Evolutionary conservation across 805 yeast genomes (phyloP).

Genomic region (Yamadazyma akitaensis): DNA sequence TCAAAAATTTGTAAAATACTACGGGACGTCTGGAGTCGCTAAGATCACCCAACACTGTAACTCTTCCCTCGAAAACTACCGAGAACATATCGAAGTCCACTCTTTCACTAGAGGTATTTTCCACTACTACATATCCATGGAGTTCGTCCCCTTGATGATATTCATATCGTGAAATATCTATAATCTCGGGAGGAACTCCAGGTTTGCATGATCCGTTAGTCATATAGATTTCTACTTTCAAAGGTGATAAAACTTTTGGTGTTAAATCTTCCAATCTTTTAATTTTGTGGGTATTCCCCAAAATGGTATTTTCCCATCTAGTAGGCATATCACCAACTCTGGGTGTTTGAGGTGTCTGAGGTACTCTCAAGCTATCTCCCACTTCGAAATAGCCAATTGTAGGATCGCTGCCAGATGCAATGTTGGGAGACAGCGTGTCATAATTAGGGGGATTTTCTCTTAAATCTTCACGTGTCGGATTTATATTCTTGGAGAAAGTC

Average conservation of each 20-base stretch:
- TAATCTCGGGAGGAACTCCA: slow-evolving; percentile 23
- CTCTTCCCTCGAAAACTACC: slow-evolving; percentile 37
- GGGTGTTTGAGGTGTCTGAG: not conserved
- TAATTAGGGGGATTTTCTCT: slow-evolving; percentile 34
- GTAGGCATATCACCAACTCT: slow-evolving; percentile 1
- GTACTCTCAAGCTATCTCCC: not conserved
- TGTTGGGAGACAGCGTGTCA: slow-evolving; percentile 3
- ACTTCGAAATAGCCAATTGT: slow-evolving; percentile 1
- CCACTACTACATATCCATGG: slow-evolving; percentile 33
- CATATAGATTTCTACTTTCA: slow-evolving; percentile 28
- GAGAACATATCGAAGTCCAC: slow-evolving; percentile 42
- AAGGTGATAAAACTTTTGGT: slow-evolving; percentile 22
- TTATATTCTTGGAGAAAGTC: slow-evolving; percentile 33
- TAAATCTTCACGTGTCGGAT: slow-evolving; percentile 30
- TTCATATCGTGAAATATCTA: slow-evolving; percentile 32
- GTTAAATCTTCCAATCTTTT: slow-evolving; percentile 27
- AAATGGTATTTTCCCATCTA: slow-evolving; percentile 31
- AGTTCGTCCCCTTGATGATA: slow-evolving; percentile 38
- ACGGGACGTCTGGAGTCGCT: slow-evolving; percentile 12
- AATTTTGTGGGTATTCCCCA: slow-evolving; percentile 35
- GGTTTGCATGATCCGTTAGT: slow-evolving; percentile 30
- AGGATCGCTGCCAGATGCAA: not conserved
- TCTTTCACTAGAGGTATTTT: slow-evolving; percentile 24
- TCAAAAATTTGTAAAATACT: slow-evolving; percentile 30
- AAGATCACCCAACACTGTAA: slow-evolving; percentile 17